Evolutionary conservation across 192 early-diverging fungal genomes (phyloP), one percentile per base, ranked within the genome.

Genomic region (Umbelopsis ramanniana): DNA sequence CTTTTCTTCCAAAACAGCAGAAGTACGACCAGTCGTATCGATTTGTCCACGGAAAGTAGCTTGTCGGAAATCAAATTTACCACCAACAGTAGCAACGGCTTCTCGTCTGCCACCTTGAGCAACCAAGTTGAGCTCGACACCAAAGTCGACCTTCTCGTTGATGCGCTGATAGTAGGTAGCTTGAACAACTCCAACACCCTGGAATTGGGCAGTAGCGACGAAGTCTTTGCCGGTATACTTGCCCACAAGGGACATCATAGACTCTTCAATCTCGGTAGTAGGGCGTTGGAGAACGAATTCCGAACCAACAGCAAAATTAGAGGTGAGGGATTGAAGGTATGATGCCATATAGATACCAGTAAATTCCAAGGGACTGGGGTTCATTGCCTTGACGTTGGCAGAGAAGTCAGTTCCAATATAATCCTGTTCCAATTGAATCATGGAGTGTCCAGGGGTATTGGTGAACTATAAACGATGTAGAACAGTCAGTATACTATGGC

Each of bases 61-160:
- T 45, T 88, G 87, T 52, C 95, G 88, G 75, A 98, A 98, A 74
- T 98, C 97, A 69, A 96, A 94, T 87, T 99, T 99, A 79, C 94
- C 97, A 50, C 95, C 97, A n/a, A 96, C 92, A 17, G 93, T 92
- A 69, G 93, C 94, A 69, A 96, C 87, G 47, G 94, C 98, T 67
- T 98, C 96, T 67, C 96, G 87, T 54, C 93, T 84, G 4, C 90
- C 92, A 53, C 81, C 87, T 23, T 82, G 81, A 11, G 76, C 83
- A 68, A 97, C 76, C 72, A 95, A 73, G 80, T 98, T 94, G 29
- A 96, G 82, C 86, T 99, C 97, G 8, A 93, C 89, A 40, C 89
- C 95, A 23, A 97, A 91, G 81, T 98, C 97, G 46, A 96, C 91
- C 82, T 96, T 94, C 67, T 96, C 95, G 71, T 93, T 96, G 69